Evolutionary conservation across 331 rosid species (phyloP).

Genomic region (Quercus phellos): DNA sequence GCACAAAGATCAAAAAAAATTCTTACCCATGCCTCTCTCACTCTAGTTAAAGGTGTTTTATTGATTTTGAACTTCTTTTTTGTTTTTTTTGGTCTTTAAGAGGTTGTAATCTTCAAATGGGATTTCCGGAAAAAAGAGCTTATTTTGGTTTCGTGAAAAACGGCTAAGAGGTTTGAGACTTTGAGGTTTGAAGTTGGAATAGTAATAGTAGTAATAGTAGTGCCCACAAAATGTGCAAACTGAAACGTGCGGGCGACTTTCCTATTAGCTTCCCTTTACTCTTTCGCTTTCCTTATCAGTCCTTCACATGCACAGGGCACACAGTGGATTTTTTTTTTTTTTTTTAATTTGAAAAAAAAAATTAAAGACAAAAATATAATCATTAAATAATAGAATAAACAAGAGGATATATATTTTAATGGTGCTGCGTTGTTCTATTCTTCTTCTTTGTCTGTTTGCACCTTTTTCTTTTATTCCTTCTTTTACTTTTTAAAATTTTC

Average conservation of each 20-base stretch:
- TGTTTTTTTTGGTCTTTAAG: not conserved
- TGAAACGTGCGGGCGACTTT: constrained; percentile 85
- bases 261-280: constrained; percentile 11
- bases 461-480: not conserved
- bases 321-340: too few species aligned
- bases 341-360: too few species aligned
- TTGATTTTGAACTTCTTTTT: too few species aligned
- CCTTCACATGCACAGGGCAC: constrained; percentile 34
- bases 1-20: constrained; percentile 12
- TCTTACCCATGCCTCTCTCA: constrained; percentile 9
- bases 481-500: not conserved
- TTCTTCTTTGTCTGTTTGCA: not conserved
- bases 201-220: not conserved
- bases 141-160: constrained; percentile 19
- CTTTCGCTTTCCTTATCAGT: constrained; percentile 5
- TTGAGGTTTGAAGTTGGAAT: too few species aligned
- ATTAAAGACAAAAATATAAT: not conserved
- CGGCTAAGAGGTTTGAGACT: constrained; percentile 23
- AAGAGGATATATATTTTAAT: constrained; percentile 7
- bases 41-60: not conserved
- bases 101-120: constrained; percentile 29
- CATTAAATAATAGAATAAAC: not conserved
- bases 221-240: constrained; percentile 30
- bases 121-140: not conserved
- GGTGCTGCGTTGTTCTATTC: not conserved